Evolutionary conservation across 139 green algal species (phyloP), one percentile per base, ranked within the genome.

Genomic region (Micractinium conductrix): DNA sequence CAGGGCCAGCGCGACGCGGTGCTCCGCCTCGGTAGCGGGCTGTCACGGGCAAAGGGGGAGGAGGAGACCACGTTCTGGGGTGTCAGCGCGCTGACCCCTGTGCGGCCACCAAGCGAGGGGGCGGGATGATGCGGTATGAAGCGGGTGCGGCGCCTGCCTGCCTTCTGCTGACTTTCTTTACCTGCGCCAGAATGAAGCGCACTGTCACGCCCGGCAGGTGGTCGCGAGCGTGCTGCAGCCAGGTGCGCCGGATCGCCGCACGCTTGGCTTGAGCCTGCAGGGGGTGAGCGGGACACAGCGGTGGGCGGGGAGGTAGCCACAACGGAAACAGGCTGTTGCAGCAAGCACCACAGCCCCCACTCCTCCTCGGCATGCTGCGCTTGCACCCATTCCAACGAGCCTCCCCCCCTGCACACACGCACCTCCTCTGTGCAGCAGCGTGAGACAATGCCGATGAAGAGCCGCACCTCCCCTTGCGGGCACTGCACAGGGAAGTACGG

Each of bases 181-280:
- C 40, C 83, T 93, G 89, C 0, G 89, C 87, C 30, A 93, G 74
- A 14, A 92, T 44, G 45, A 93, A 92, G 22, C 58, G 73, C 53
- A 88, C 43, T 16, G 26, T 43, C 2, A 85, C 63, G 44, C 83
- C 28, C 2, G 65, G 55, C 22, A 71, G 33, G 17, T 84, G 83
- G 24, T 84, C 43, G 1, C 28, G 10, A 9, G 83, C 74, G 7
- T 78, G 30, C 24, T 37, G 26, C 16, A 81, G n/a, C 88, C 88
- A 91, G 4, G 81, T 88, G 1, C 53, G 35, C 10, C 87, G 78
- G 16, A 91, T 87, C 19, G 85, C 85, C 0, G 55, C 48, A 2
- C 87, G 58, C 55, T 90, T 86, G 40, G 79, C 60, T 40, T 84
- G 70, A 33, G 79, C 62, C 83, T 84, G 79, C 43, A 28, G 28